Base-by-base conservation (phyloP, 352 stramenopile species). In the Phytophthora europaea region DNA sequence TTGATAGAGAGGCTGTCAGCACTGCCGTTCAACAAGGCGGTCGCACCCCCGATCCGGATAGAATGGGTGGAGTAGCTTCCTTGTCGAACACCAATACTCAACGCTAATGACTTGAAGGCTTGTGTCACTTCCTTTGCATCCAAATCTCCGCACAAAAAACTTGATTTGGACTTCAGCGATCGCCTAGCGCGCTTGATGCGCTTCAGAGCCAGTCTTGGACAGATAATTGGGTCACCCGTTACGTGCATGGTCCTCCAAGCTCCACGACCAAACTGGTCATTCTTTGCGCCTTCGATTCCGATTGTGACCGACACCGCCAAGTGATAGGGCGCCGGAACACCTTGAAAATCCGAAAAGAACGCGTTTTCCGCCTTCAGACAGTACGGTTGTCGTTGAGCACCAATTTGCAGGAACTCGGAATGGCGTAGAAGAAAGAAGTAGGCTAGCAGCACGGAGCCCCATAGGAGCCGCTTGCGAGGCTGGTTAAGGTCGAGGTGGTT, bases 351-450 rank as follows among this genome's bases (percentile, higher is more conserved):
- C 6, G 43, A 23, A 18, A 65, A 65, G 45, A 45, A 47, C n/a
- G 33, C 58, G 15, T 65, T 55, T 15, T 45, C 26, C 13, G 23
- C 12, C 16, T 28, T 65, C 8, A 54, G 28, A 18, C 58, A 65
- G 18, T 56, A 65, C 2, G 15, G 20, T 15, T 45, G 23, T 18
- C 23, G 23, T 28, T 3, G 23, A 16, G 10, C 34, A 10, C 15
- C 16, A 23, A 28, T 16, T 26, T 18, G 6, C 13, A 62, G 23
- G 43, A 53, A 62, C 16, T 62, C 34, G 5, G 36, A 62, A 12
- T 20, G 8, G 0, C 58, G 58, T n/a, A 65, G 18, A 5, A 65
- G 43, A 40, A 56, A 65, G 28, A 65, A 55, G 26, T 65, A 65
- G 15, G 22, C 28, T 8, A 65, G 15, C 7, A 65, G 6, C 12